phyloP scores from a whole-genome alignment of 2,329 filamentous ascomycete species.

The Fusarium sp. region DNA sequence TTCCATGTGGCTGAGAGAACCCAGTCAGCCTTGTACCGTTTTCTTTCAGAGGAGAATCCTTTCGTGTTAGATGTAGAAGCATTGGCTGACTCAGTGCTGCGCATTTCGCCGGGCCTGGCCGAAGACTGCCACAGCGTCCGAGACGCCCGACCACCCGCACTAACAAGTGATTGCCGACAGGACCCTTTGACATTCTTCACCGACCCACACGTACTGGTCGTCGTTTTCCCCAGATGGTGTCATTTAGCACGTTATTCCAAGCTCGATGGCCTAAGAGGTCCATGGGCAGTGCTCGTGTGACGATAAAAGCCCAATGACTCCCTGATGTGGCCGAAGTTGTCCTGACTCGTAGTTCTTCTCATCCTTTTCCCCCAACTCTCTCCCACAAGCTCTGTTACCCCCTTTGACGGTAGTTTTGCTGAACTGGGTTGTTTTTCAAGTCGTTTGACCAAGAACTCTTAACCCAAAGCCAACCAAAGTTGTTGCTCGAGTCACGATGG shows the following conservation, averaged over 20 bases:
- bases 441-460: constrained; percentile 4
- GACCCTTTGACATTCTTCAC: constrained; percentile 39
- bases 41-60: constrained; percentile 9
- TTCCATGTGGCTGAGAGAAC: background rate
- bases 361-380: background rate
- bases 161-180: constrained; percentile 38
- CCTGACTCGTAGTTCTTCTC: constrained; percentile 21
- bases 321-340: constrained; percentile 11
- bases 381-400: constrained; percentile 8
- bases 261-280: constrained; percentile 46
- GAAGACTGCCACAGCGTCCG: constrained; percentile 34
- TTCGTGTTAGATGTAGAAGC: constrained; percentile 11
- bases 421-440: background rate
- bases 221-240: constrained; percentile 47
- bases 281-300: constrained; percentile 15
- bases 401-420: background rate
- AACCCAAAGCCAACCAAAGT: background rate
- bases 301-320: constrained; percentile 44
- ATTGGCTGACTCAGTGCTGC: constrained; percentile 32
- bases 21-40: background rate
- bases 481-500: constrained; percentile 45
- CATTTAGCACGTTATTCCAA: constrained; percentile 51
- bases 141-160: constrained; percentile 39
- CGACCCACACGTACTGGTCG: constrained; percentile 45
- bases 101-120: constrained; percentile 35